Percentiles rank a stretch among this genome's conserved stretches.
Evolutionary conservation across 106 monocot species (phyloP).

Genomic region (Agapanthus africanus): DNA sequence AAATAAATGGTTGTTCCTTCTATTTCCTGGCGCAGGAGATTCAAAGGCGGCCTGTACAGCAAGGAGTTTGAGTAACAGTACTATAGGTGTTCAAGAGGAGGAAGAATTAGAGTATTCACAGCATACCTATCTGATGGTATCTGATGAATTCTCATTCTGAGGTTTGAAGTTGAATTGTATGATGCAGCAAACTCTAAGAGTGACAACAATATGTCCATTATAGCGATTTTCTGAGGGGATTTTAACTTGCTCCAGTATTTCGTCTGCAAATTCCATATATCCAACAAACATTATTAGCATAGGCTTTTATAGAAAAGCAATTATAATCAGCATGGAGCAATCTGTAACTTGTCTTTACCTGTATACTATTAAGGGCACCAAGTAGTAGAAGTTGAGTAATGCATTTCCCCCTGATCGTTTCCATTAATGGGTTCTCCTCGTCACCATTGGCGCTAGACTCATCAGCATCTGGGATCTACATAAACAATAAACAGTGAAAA

Average conservation of each 20-base stretch:
- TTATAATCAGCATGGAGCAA: not conserved
- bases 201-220: slow-evolving; percentile 84
- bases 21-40: slow-evolving; percentile 94
- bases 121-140: slow-evolving; percentile 68
- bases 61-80: slow-evolving; percentile 7
- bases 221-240: slow-evolving; percentile 69
- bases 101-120: not conserved
- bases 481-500: not conserved
- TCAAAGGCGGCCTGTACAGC: slow-evolving; percentile 75
- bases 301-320: not conserved
- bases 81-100: not conserved
- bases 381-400: slow-evolving; percentile 82
- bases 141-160: slow-evolving; percentile 75
- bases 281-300: not conserved
- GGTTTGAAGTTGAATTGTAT: slow-evolving; percentile 88
- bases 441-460: slow-evolving; percentile 47
- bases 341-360: slow-evolving; percentile 29
- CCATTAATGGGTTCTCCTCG: slow-evolving; percentile 66
- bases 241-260: slow-evolving; percentile 86
- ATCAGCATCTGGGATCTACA: slow-evolving; percentile 39
- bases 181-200: slow-evolving; percentile 86
- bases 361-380: slow-evolving; percentile 81
- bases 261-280: slow-evolving; percentile 27
- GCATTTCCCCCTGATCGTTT: slow-evolving; percentile 80
- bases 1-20: slow-evolving; percentile 86